Conservation (phyloP, 768 basidiomycete species). For the Lentinula raphanica region DNA sequence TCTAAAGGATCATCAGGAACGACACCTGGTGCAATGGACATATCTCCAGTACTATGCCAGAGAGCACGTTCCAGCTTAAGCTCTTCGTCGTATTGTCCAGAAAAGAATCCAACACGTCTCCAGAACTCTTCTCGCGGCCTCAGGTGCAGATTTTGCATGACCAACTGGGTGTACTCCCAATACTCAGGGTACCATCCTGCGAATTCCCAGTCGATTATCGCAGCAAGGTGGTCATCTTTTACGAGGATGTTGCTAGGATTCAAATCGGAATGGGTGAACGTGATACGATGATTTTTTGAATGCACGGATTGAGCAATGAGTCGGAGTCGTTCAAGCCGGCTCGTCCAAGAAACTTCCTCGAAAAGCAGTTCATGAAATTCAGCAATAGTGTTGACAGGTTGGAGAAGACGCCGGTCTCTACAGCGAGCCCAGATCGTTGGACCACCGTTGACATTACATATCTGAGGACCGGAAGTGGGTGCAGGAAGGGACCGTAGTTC, state of each 20-base stretch:
- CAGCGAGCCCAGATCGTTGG: not conserved
- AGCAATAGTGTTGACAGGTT: slow-evolving; percentile 5
- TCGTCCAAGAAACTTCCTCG: not conserved
- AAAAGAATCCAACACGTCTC: not conserved
- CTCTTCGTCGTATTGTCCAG: not conserved
- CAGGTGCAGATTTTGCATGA: not conserved
- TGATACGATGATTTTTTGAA: slow-evolving; percentile 4
- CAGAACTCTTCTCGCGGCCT: not conserved
- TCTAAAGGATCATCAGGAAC: no score
- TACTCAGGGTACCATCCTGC: slow-evolving; percentile 22
- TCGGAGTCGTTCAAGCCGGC: slow-evolving; percentile 4
- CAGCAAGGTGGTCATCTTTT: slow-evolving; percentile 16
- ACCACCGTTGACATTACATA: not conserved
- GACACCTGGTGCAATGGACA: no score
- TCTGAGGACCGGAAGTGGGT: slow-evolving; percentile 8
- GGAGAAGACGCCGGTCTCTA: not conserved
- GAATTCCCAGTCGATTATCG: slow-evolving; percentile 25
- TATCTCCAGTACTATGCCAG: not conserved
- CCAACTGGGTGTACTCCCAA: slow-evolving; percentile 12
- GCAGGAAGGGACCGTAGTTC: slow-evolving; percentile 14
- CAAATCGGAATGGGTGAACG: slow-evolving; percentile 21
- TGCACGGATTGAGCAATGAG: not conserved
- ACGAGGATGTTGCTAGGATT: slow-evolving; percentile 20
- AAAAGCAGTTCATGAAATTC: slow-evolving; percentile 11
- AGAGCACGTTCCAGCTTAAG: not conserved